Base-by-base conservation (phyloP, 345 rosid genomes). In the Excoecaria cochinchinensis region DNA sequence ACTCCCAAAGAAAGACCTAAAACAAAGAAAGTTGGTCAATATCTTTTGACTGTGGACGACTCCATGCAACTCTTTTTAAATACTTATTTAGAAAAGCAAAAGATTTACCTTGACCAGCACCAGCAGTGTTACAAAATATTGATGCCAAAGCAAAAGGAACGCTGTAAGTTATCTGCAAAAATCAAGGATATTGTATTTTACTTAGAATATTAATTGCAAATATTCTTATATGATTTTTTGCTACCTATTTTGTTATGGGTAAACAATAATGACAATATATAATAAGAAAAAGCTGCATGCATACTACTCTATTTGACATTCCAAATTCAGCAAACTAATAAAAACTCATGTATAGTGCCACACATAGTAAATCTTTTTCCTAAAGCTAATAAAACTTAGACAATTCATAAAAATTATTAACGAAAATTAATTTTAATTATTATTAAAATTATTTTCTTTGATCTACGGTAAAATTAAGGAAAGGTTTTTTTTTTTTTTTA, bases 141-240 rank as follows among this genome's bases (percentile, higher is more conserved):
- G 99, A 95, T 65, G 99, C 97, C 87, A 95, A 58, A 71, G 99
- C 99, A 74, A 90, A 95, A 2, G 97, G 97, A 71, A 95, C 79
- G 68, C 95, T 95, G 75, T 48, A 91, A 65, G 93, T 92, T 55
- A 91, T 84, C 99, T 95, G 89, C 82, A 84, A 6, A 51, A 47
- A 5, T 24, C 8, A 69, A 31, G 8, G 4, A 25, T 19, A 5
- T 17, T 21, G 16, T 2, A 10, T 22, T 7, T n/a, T 17, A 65
- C 16, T 65, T 39, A 39, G 3, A 62, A 11, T 38, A 38, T 44
- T n/a, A n/a, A n/a, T n/a, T 31, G 31, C 8, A 44, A 44, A 44
- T 44, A 44, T 44, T 44, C 3, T 42, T 42, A 3, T 42, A 42
- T 42, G 44, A 6, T 40, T 40, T 6, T 40, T 40, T 40, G 44